A percentile compares a stretch with the other conserved stretches of the same genome.
Evolutionary conservation across 2,329 filamentous ascomycete genomes (phyloP).

Genomic region (Teratosphaeria zuluensis): DNA sequence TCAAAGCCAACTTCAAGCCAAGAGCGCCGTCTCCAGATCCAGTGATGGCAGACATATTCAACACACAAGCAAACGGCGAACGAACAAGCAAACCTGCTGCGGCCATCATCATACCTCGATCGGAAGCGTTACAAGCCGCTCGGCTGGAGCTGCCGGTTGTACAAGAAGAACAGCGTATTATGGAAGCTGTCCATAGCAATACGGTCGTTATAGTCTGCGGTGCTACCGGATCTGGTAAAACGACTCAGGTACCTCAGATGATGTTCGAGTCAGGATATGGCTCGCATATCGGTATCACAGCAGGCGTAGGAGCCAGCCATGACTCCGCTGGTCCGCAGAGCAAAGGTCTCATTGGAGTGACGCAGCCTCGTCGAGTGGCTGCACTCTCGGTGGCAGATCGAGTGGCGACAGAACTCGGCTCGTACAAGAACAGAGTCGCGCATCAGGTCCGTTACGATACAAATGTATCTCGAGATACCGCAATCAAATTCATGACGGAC

Average conservation of each 20-base stretch:
- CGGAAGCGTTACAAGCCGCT: constrained; percentile 64
- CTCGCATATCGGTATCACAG: constrained; percentile 48
- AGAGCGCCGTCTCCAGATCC: constrained; percentile 62
- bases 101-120: constrained; percentile 61
- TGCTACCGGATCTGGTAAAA: constrained; percentile 93
- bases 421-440: constrained; percentile 64
- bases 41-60: constrained; percentile 47
- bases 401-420: constrained; percentile 73
- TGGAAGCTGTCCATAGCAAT: constrained; percentile 94
- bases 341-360: constrained; percentile 79
- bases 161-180: constrained; percentile 90
- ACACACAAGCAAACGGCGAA: constrained; percentile 44
- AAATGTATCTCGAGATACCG: constrained; percentile 67
- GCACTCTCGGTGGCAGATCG: constrained; percentile 95
- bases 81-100: constrained; percentile 60
- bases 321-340: constrained; percentile 3
- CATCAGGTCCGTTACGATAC: constrained; percentile 93
- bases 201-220: constrained; percentile 86
- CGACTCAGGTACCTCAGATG: constrained; percentile 94
- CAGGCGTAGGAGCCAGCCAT: not conserved
- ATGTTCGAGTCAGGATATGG: constrained; percentile 91
- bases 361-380: constrained; percentile 87
- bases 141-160: constrained; percentile 79
- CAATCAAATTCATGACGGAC: constrained; percentile 98
- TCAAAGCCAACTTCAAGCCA: constrained; percentile 55